Conservation (phyloP, 306 rosid species). For the Vicia villosa region DNA sequence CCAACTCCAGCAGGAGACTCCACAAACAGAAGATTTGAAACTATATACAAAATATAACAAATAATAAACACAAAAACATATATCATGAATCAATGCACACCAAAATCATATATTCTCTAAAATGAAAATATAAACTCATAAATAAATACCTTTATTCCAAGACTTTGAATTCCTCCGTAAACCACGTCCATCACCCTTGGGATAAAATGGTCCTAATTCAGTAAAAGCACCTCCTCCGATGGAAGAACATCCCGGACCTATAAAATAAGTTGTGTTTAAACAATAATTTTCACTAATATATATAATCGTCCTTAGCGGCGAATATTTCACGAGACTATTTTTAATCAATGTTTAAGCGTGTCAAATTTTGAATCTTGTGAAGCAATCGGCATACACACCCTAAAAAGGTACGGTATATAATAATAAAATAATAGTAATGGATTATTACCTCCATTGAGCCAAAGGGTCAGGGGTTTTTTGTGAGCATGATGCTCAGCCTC, state of each 20-base stretch:
- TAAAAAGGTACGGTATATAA: no score
- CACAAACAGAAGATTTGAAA: slow-evolving; percentile 82
- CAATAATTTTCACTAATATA: no score
- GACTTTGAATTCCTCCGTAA: slow-evolving; percentile 68
- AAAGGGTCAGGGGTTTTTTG: slow-evolving; percentile 68
- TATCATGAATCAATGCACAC: not conserved
- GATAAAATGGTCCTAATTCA: slow-evolving; percentile 91
- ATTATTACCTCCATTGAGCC: slow-evolving; percentile 90
- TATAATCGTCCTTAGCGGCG: no score
- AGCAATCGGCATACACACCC: no score
- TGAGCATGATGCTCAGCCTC: slow-evolving; percentile 63
- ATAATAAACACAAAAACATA: not conserved
- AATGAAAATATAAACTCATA: not conserved
- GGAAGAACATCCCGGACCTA: slow-evolving; percentile 92
- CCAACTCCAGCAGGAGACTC: slow-evolving; percentile 99
- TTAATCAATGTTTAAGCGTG: no score
- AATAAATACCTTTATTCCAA: slow-evolving; percentile 72
- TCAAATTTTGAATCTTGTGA: no score
- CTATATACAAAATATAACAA: no score
- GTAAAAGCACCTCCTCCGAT: slow-evolving; percentile 94
- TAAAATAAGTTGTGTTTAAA: not conserved
- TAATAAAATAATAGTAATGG: not conserved
- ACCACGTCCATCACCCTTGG: slow-evolving; percentile 71
- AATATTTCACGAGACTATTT: no score
- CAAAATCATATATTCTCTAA: not conserved